Conservation (phyloP, 768 basidiomycete species). For the Pleurotus eryngii region DNA sequence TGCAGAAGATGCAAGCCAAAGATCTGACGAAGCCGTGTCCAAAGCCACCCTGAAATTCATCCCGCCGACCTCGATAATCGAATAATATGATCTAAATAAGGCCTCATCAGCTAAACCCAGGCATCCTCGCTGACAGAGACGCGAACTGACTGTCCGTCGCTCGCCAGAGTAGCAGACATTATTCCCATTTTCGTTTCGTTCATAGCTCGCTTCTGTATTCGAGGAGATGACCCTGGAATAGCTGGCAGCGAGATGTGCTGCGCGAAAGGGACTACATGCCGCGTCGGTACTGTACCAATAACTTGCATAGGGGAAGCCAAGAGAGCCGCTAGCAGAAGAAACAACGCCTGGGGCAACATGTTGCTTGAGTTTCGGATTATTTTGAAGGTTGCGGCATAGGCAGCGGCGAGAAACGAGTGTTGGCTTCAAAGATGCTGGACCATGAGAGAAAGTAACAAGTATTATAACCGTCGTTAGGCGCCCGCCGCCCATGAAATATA, state of each 20-base stretch:
- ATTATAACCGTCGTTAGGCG: not conserved
- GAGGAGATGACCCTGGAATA: not conserved
- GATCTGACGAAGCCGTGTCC: constrained; percentile 72
- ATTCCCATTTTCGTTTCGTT: constrained; percentile 4
- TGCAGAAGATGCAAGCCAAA: constrained; percentile 67
- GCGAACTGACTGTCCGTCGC: constrained; percentile 6
- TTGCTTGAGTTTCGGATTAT: not conserved
- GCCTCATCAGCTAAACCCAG: not conserved
- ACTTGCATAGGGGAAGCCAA: not conserved
- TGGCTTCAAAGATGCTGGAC: not conserved
- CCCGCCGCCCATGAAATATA: not conserved
- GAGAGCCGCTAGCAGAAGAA: not conserved
- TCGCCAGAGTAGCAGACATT: not conserved
- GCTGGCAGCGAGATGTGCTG: not conserved
- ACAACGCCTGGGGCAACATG: not conserved
- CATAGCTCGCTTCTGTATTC: not conserved
- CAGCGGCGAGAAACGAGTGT: not conserved
- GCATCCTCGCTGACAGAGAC: not conserved
- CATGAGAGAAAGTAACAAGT: no score
- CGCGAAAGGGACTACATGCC: not conserved
- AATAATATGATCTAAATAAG: constrained; percentile 59
- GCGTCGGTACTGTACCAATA: not conserved
- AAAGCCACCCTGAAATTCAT: constrained; percentile 67
- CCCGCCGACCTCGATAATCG: constrained; percentile 54
- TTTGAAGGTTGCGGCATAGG: not conserved